Base-by-base conservation (phyloP, 345 rosid species). In the Clarkia xantiana region DNA sequence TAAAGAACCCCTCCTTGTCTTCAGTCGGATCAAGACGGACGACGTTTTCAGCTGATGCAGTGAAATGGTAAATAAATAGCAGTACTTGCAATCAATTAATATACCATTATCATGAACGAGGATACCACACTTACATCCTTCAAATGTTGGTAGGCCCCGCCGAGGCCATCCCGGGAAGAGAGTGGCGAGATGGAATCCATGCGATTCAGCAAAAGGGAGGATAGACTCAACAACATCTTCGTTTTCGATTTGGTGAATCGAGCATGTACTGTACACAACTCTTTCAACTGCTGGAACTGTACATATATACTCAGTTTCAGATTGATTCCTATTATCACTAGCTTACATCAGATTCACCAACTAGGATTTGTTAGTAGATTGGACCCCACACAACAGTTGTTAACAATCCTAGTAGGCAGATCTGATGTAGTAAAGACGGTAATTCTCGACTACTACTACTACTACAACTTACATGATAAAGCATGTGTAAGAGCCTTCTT, bases 1-100 rank as follows among this genome's bases (percentile, higher is more conserved):
- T 74, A 70, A 86, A 90, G 61, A 90, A 83, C 40, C 97, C 94
- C 73, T 86, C 94, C 55, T 76, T 86, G 78, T 86, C 88, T 67
- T 72, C 75, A 1, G 65, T 58, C 0, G 79, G 69, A 60, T 69
- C 78, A 0, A 76, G 73, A 1, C 85, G 74, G 19, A 76, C 65
- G 40, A 81, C 45, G 42, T 66, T 63, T 15, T 72, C 71, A 45
- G 69, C 74, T 78, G n/a, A n/a, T n/a, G 74, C 55, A 50, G 55
- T 44, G 54, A 47, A 48, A 45, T 6, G 18, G n/a, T 14, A 22
- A 12, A 16, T 8, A 43, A 42, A 42, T 7, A 4, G 36, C 36
- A 29, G 36, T 29, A 5, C 8, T 7, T 29, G 8, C 7, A 29
- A 29, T 29, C 36, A 29, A 22, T 10, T 0, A 13, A 14, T 53